Conservation (phyloP, 148 eudicot genomes). For the Selenicereus undatus region DNA sequence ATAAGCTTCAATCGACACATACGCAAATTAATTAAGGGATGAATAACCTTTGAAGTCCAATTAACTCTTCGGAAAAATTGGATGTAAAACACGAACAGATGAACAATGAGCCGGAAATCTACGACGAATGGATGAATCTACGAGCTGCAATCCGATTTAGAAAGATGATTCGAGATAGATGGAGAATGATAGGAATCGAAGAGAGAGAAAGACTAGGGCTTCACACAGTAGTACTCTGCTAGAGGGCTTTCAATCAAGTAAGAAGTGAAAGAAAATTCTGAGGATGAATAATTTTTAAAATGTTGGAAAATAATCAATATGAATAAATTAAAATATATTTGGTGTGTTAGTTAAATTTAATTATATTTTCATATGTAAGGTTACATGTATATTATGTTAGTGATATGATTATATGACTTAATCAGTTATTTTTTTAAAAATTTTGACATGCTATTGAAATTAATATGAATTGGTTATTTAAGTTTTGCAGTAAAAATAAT, state of each 20-base stretch:
- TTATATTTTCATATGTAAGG: too few species aligned
- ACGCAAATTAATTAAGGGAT: background rate
- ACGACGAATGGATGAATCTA: background rate
- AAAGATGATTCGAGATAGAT: background rate
- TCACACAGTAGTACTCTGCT: background rate
- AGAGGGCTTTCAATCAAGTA: background rate
- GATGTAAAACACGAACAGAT: background rate
- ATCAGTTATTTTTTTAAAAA: too few species aligned
- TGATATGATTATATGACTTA: too few species aligned
- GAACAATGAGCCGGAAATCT: background rate
- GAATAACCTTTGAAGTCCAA: background rate
- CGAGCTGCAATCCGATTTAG: background rate
- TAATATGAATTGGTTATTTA: too few species aligned
- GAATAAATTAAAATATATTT: too few species aligned
- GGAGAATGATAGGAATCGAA: background rate
- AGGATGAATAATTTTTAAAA: too few species aligned
- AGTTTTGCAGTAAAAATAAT: too few species aligned
- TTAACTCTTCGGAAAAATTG: background rate
- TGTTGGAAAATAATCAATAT: too few species aligned
- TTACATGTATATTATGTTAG: too few species aligned
- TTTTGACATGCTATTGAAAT: too few species aligned
- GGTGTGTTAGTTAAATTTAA: too few species aligned
- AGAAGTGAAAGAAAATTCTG: too few species aligned
- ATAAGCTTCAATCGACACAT: background rate
- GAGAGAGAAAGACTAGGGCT: constrained; percentile 4